Conservation (phyloP, 768 basidiomycete genomes). For the Pleurotus djamor region DNA sequence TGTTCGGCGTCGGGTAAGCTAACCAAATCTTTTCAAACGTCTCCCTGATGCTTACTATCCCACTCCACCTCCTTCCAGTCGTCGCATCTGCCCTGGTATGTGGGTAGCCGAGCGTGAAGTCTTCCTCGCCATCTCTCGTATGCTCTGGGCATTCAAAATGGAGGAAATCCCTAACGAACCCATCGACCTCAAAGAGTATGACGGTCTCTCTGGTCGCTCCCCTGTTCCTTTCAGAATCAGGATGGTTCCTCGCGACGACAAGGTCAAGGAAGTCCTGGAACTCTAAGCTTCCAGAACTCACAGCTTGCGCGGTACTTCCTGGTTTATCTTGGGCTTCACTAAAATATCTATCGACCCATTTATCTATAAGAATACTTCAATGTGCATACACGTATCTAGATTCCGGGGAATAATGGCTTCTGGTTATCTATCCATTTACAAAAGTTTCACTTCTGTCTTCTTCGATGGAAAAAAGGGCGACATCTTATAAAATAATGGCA, state of each 20-base stretch:
- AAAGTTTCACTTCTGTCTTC: too few relatives aligned
- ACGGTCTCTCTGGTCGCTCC: conserved; percentile 42
- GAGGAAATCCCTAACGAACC: conserved; percentile 37
- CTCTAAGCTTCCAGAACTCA: conserved; percentile 1
- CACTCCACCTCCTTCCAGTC: conserved; percentile 13
- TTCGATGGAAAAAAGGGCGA: too few relatives aligned
- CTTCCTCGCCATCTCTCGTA: conserved; percentile 39
- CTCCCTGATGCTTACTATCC: background rate
- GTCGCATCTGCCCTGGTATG: conserved; percentile 43
- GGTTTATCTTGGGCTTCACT: too few relatives aligned
- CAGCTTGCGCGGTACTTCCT: too few relatives aligned
- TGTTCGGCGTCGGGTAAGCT: conserved; percentile 45
- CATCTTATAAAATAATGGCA: too few relatives aligned
- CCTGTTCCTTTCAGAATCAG: conserved; percentile 36
- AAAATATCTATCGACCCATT: too few relatives aligned
- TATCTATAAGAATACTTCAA: too few relatives aligned
- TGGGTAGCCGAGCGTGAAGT: conserved; percentile 44
- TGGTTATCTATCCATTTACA: too few relatives aligned
- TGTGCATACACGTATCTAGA: too few relatives aligned
- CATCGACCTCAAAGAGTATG: conserved; percentile 44
- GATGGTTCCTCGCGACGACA: conserved; percentile 11
- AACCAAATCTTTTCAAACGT: background rate
- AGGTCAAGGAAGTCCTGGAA: conserved; percentile 9
- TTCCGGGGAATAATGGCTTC: too few relatives aligned
- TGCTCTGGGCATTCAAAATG: conserved; percentile 47